Evolutionary conservation across 768 basidiomycete species (phyloP).

Genomic region (Psilocybe cubensis): DNA sequence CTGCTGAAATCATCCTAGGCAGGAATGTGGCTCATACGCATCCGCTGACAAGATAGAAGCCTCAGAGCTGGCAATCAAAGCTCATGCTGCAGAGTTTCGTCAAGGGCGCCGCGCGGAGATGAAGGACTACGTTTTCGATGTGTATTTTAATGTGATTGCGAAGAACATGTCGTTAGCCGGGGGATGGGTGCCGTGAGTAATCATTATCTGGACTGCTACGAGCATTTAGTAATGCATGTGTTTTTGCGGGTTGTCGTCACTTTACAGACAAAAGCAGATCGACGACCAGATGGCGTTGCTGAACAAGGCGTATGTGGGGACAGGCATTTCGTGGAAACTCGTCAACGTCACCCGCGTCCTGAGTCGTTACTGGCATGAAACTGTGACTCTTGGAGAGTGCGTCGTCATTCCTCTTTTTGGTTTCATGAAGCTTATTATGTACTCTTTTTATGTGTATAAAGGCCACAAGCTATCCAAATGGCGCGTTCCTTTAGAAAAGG

Average conservation of each 20-base stretch:
- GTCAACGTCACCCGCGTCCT: slow-evolving; percentile 29
- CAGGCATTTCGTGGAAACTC: slow-evolving; percentile 35
- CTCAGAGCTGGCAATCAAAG: neutral
- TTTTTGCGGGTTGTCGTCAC: too few relatives aligned
- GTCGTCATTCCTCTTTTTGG: slow-evolving; percentile 25
- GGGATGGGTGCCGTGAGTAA: slow-evolving; percentile 24
- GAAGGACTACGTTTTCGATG: slow-evolving; percentile 12
- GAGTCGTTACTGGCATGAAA: slow-evolving; percentile 35
- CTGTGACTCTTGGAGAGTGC: slow-evolving; percentile 15
- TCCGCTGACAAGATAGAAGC: neutral
- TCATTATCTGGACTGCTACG: neutral
- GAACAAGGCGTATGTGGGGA: slow-evolving; percentile 32
- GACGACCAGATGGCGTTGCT: slow-evolving; percentile 33
- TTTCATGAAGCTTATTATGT: neutral
- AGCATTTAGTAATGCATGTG: neutral
- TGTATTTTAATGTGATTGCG: slow-evolving; percentile 17
- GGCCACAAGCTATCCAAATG: slow-evolving; percentile 27
- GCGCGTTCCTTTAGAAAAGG: slow-evolving; percentile 34
- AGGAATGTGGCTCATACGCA: neutral
- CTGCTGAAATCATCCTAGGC: neutral
- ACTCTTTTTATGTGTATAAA: neutral
- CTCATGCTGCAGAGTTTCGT: neutral
- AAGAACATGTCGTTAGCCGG: slow-evolving; percentile 15
- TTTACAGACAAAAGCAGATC: slow-evolving; percentile 27
- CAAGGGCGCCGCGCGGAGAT: neutral